These are phyloP conservation scores for Penicillium sp. DNA, from an alignment of 2,329 filamentous ascomycete species.

Conservation along the genomic window DNA sequence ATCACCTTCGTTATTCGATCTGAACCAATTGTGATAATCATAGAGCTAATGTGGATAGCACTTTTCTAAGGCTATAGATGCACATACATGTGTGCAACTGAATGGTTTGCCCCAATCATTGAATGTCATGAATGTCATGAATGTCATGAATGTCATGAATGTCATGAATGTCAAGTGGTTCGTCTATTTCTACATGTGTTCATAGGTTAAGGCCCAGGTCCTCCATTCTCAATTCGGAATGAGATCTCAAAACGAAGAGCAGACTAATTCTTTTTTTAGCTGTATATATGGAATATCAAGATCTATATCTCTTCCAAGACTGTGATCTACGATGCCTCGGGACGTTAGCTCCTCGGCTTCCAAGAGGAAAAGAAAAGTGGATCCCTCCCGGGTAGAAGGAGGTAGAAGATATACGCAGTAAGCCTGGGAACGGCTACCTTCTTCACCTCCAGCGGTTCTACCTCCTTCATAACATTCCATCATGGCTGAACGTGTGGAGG, in stretches of 20 bases:
- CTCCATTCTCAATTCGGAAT: not conserved
- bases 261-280: not conserved
- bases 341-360: conserved; percentile 15
- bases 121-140: not conserved
- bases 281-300: not conserved
- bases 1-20: not conserved
- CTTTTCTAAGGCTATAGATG: not conserved
- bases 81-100: not conserved
- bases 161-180: not conserved
- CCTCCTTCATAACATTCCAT: conserved; percentile 16
- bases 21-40: not conserved
- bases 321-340: conserved; percentile 1
- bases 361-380: conserved; percentile 2
- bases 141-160: no score
- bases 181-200: not conserved
- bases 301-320: not conserved
- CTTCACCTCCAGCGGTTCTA: conserved; percentile 15
- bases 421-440: conserved; percentile 40
- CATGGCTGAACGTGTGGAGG: conserved; percentile 32
- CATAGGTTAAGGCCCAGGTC: not conserved
- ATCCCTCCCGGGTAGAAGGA: conserved; percentile 37
- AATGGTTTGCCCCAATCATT: not conserved
- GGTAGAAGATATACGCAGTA: conserved; percentile 48
- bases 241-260: not conserved
- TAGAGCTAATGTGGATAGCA: no score